Percentiles rank a stretch among this genome's conserved stretches.
Conservation (phyloP, 169 alveolate species). For the Cryptosporidium tyzzeri region DNA sequence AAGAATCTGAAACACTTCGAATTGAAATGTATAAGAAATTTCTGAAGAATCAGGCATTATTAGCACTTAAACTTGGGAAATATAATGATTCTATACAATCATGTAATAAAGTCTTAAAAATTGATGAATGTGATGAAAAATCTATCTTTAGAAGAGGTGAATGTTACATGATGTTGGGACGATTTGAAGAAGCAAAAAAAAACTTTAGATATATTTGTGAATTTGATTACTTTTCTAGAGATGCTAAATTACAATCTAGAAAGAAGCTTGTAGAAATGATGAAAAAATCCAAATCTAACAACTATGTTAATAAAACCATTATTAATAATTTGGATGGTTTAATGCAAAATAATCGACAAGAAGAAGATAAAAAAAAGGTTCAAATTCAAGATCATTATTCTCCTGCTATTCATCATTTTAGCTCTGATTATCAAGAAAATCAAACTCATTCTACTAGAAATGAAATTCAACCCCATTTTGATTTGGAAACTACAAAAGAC, state of each 20-base stretch:
- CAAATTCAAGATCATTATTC: not conserved
- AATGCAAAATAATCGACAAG: constrained; percentile 30
- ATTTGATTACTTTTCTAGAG: constrained; percentile 44
- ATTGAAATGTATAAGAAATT: constrained; percentile 49
- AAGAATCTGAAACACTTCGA: constrained; percentile 23
- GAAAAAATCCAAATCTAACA: constrained; percentile 12
- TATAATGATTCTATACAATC: constrained; percentile 63
- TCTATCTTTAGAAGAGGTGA: constrained; percentile 65
- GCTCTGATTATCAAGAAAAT: not conserved
- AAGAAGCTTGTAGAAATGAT: constrained; percentile 44
- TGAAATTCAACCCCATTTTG: constrained; percentile 37
- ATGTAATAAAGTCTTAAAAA: constrained; percentile 46
- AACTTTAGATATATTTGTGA: constrained; percentile 64
- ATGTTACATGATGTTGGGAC: constrained; percentile 66
- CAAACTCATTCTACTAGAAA: not conserved
- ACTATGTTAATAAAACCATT: constrained; percentile 16
- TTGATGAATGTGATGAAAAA: constrained; percentile 71
- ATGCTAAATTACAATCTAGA: constrained; percentile 44
- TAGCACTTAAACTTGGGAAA: constrained; percentile 59
- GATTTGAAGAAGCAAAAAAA: constrained; percentile 62
- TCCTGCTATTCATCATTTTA: not conserved
- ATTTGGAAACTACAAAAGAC: constrained; percentile 53
- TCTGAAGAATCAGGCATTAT: constrained; percentile 49
- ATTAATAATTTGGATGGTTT: constrained; percentile 27
- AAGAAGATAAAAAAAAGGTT: not conserved